These are phyloP conservation scores for Beauveria rudraprayagi DNA, from an alignment of 2,329 filamentous ascomycete genomes.

Conservation along the genomic window DNA sequence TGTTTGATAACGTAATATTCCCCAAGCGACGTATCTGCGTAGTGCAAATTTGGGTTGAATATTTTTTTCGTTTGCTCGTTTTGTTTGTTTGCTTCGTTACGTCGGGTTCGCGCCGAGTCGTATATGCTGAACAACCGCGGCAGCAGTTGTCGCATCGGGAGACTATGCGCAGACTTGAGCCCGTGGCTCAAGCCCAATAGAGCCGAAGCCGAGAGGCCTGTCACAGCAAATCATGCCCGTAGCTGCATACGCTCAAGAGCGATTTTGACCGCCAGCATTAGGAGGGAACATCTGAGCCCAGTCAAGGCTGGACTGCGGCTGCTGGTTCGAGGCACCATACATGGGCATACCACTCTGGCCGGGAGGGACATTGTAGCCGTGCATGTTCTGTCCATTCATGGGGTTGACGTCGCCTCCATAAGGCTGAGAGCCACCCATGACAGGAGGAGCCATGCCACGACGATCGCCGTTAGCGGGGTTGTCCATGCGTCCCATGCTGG, in stretches of 20 bases:
- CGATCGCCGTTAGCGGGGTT: slow-evolving; percentile 47
- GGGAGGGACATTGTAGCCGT: slow-evolving; percentile 56
- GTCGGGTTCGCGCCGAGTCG: not conserved
- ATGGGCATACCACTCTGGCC: slow-evolving; percentile 57
- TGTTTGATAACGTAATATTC: slow-evolving; percentile 9
- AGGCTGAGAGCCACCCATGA: slow-evolving; percentile 43
- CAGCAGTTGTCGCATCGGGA: not conserved
- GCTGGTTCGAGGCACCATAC: slow-evolving; percentile 52
- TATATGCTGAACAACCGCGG: not conserved
- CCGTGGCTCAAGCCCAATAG: slow-evolving; percentile 18
- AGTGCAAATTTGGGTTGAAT: not conserved
- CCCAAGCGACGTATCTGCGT: not conserved
- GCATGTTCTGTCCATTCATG: slow-evolving; percentile 59
- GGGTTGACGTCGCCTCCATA: slow-evolving; percentile 52
- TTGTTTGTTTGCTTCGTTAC: not conserved
- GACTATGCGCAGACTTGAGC: not conserved
- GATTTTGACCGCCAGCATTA: slow-evolving; percentile 51
- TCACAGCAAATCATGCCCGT: slow-evolving; percentile 20
- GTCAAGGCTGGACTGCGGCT: slow-evolving; percentile 58
- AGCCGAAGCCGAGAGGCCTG: slow-evolving; percentile 13
- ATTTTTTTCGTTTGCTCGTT: not conserved
- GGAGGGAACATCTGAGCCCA: slow-evolving; percentile 74
- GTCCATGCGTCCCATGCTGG: slow-evolving; percentile 51
- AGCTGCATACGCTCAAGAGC: slow-evolving; percentile 25
- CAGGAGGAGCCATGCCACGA: slow-evolving; percentile 44